A percentile compares a stretch with the other conserved stretches of the same genome.
phyloP scores from a whole-genome alignment of 2,329 filamentous ascomycete genomes.

The Diaporthe humulicola region DNA sequence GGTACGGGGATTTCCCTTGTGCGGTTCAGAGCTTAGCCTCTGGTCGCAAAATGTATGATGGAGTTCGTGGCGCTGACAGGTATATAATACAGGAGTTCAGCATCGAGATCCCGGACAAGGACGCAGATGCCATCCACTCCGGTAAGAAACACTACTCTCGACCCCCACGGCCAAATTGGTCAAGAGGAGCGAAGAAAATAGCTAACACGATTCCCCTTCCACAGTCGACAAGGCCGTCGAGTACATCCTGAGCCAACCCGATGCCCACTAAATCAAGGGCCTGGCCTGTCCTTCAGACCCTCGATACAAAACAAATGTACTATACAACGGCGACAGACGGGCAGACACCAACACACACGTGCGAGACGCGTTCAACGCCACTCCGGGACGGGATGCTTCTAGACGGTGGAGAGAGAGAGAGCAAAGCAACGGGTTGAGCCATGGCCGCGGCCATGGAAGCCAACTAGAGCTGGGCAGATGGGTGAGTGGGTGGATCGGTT shows the following conservation, averaged over 20 bases:
- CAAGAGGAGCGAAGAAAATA: background rate
- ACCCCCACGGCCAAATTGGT: background rate
- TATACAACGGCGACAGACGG: conserved; percentile 22
- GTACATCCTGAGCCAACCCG: conserved; percentile 93
- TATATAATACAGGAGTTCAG: conserved; percentile 67
- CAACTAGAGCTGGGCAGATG: conserved; percentile 3
- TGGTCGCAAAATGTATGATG: background rate
- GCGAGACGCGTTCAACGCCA: conserved; percentile 21
- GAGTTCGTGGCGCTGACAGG: background rate
- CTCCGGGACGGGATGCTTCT: conserved; percentile 22
- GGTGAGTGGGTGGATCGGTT: background rate
- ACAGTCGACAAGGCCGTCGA: conserved; percentile 93
- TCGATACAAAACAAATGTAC: conserved; percentile 16
- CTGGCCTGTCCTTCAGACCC: background rate
- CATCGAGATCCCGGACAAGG: conserved; percentile 99
- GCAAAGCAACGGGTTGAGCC: background rate
- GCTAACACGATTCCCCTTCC: conserved; percentile 1
- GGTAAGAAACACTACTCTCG: conserved; percentile 69
- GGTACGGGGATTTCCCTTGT: conserved; percentile 61
- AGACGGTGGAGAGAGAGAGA: conserved; percentile 12
- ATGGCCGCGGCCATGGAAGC: background rate
- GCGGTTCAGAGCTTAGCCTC: conserved; percentile 31
- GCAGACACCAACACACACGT: conserved; percentile 4
- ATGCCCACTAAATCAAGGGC: conserved; percentile 74
- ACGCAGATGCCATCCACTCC: conserved; percentile 93